Evolutionary conservation across 2,329 filamentous ascomycete species (phyloP).

Genomic region (Truncatella angustata): DNA sequence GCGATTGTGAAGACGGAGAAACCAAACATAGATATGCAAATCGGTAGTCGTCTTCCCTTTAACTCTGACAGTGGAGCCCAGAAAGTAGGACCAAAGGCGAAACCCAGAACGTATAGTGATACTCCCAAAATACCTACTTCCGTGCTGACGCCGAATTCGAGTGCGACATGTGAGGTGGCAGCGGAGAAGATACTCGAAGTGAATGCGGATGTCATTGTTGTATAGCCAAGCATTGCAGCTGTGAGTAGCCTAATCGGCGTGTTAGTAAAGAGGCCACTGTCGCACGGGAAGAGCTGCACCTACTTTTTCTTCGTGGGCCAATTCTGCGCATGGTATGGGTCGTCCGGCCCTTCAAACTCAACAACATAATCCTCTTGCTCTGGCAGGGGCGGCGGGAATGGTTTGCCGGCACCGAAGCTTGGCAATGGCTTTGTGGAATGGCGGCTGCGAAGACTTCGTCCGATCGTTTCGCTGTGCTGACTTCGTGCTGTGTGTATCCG

Average conservation of each 20-base stretch:
- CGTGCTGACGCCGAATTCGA: slow-evolving; percentile 56
- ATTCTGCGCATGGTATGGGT: slow-evolving; percentile 84
- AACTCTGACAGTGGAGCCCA: slow-evolving; percentile 74
- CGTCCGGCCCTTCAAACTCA: slow-evolving; percentile 79
- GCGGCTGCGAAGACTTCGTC: slow-evolving; percentile 46
- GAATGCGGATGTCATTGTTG: slow-evolving; percentile 70
- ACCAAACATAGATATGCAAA: slow-evolving; percentile 62
- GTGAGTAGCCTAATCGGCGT: slow-evolving; percentile 50
- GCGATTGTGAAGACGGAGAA: slow-evolving; percentile 69
- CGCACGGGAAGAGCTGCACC: slow-evolving; percentile 23
- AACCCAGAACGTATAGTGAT: slow-evolving; percentile 69
- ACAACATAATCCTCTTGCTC: slow-evolving; percentile 76
- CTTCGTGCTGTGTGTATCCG: slow-evolving; percentile 69
- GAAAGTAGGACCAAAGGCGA: slow-evolving; percentile 61
- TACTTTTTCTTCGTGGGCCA: slow-evolving; percentile 80
- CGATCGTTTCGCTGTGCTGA: slow-evolving; percentile 73
- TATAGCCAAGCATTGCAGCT: slow-evolving; percentile 68
- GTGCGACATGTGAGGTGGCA: slow-evolving; percentile 56
- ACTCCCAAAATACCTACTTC: slow-evolving; percentile 66
- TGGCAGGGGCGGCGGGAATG: slow-evolving; percentile 68
- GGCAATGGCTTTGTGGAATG: slow-evolving; percentile 61
- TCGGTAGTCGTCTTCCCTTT: slow-evolving; percentile 62
- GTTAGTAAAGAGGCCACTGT: not conserved
- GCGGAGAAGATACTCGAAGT: slow-evolving; percentile 74
- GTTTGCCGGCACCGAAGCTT: slow-evolving; percentile 70